Evolutionary conservation across 164 flowering plant species (phyloP).

Genomic region (Sedum album): DNA sequence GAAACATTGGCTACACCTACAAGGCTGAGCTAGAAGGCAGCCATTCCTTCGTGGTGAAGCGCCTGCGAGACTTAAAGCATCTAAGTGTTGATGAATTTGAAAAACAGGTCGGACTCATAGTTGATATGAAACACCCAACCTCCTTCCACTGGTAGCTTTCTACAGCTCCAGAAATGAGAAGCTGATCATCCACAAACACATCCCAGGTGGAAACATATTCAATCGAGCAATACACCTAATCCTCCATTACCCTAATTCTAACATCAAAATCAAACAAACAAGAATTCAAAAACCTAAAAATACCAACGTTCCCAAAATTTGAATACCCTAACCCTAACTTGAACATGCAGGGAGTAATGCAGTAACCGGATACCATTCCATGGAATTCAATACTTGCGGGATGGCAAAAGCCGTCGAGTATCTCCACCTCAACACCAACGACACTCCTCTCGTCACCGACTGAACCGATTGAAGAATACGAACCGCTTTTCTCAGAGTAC

Average conservation of each 20-base stretch:
- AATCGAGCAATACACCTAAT: constrained; percentile 12
- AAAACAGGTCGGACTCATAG: constrained; percentile 29
- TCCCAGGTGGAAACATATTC: constrained; percentile 41
- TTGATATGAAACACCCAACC: constrained; percentile 40
- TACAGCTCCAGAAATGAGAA: constrained; percentile 54
- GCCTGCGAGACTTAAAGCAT: constrained; percentile 45
- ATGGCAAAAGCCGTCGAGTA: constrained; percentile 47
- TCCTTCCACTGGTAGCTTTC: constrained; percentile 53
- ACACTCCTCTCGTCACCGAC: constrained; percentile 38
- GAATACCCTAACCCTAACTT: no score
- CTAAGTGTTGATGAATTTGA: constrained; percentile 35
- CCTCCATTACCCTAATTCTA: neutral
- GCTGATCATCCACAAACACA: constrained; percentile 38
- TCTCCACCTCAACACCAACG: constrained; percentile 31
- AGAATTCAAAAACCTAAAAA: no score
- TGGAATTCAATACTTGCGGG: constrained; percentile 48
- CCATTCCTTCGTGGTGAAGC: constrained; percentile 42
- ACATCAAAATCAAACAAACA: neutral
- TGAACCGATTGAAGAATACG: no score
- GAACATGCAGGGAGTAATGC: no score
- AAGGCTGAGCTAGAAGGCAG: constrained; percentile 36
- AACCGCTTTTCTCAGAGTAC: no score
- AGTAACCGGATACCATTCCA: constrained; percentile 35
- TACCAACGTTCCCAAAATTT: no score
- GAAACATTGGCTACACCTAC: constrained; percentile 45